Base-by-base conservation (phyloP, 768 basidiomycete genomes). In the Cyclocybe cylindracea region DNA sequence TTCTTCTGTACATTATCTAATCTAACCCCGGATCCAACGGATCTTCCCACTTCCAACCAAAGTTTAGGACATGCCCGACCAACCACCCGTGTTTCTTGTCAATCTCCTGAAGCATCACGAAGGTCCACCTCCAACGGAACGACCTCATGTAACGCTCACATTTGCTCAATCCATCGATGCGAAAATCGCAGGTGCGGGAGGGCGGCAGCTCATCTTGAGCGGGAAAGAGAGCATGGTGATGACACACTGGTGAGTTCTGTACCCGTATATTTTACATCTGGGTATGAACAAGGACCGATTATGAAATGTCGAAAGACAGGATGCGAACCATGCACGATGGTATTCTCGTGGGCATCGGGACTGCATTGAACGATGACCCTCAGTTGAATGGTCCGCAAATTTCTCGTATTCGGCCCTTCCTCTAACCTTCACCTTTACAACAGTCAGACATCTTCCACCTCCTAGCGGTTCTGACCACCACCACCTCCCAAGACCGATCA, bases 261-360 rank as follows among this genome's bases (percentile, higher is more conserved):
- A 18, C 19, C 13, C 37, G 8, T 51, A 16, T 32, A 18, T 33
- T 19, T 48, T 94, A 95, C 67, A 87, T 89, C 92, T 91, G 61
- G 53, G 77, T 56, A 40, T 51, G 14, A 18, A 19, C 34, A 8
- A 11, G 7, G n/a, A 24, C 3, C 46, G 24, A 8, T 24, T 51
- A 11, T 35, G 10, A 16, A 37, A n/a, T 44, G 8, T 29, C 13
- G 11, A 6, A 53, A 41, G 42, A n/a, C 36, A 96, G 94, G 86
- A 84, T 98, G 83, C 77, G 96, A 55, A 78, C 91, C 0, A 82
- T 92, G 79, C 96, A 98, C 69, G 92, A 97, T 61, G 94, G 81
- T 7, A 98, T 99, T 53, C 72, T 99, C 10, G 78, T 99, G 39
- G 96, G 96, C 2, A 82, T 94, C 35, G 91, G 89, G 7, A 98